A percentile compares a stretch with the other conserved stretches of the same genome.
Conservation (phyloP, 345 rosid species). For the Camelina hispida region DNA sequence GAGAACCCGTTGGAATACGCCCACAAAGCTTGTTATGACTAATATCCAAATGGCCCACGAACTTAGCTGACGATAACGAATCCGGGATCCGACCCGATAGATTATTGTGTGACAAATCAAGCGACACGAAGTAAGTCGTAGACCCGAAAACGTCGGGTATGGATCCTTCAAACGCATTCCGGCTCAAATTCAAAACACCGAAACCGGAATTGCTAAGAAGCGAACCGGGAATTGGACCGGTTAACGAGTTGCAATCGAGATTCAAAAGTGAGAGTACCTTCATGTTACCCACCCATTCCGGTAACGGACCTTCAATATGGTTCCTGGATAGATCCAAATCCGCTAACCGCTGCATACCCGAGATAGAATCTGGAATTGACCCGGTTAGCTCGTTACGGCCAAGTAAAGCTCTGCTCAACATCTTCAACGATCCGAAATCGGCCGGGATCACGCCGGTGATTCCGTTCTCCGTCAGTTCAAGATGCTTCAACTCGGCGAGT, state of each 20-base stretch:
- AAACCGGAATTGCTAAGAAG: slow-evolving; percentile 62
- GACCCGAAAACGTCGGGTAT: slow-evolving; percentile 85
- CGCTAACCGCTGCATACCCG: slow-evolving; percentile 69
- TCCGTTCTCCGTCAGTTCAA: slow-evolving; percentile 70
- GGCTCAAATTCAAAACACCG: slow-evolving; percentile 77
- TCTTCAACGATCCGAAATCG: slow-evolving; percentile 70
- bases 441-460: slow-evolving; percentile 69
- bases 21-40: slow-evolving; percentile 95
- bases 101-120: slow-evolving; percentile 76
- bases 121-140: slow-evolving; percentile 68
- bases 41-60: slow-evolving; percentile 79
- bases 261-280: slow-evolving; percentile 77
- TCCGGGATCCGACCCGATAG: slow-evolving; percentile 71
- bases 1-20: slow-evolving; percentile 73
- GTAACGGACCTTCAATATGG: slow-evolving; percentile 64
- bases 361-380: slow-evolving; percentile 65
- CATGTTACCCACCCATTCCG: slow-evolving; percentile 73
- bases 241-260: slow-evolving; percentile 63
- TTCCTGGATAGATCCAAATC: slow-evolving; percentile 82
- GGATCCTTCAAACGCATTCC: slow-evolving; percentile 69
- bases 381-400: slow-evolving; percentile 75
- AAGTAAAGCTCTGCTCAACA: slow-evolving; percentile 80
- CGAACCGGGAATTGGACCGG: slow-evolving; percentile 64
- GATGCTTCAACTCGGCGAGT: slow-evolving; percentile 67
- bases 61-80: slow-evolving; percentile 63